Conservation (phyloP, 1,284 basidiomycete genomes). For the Marasmius tenuissimus region DNA sequence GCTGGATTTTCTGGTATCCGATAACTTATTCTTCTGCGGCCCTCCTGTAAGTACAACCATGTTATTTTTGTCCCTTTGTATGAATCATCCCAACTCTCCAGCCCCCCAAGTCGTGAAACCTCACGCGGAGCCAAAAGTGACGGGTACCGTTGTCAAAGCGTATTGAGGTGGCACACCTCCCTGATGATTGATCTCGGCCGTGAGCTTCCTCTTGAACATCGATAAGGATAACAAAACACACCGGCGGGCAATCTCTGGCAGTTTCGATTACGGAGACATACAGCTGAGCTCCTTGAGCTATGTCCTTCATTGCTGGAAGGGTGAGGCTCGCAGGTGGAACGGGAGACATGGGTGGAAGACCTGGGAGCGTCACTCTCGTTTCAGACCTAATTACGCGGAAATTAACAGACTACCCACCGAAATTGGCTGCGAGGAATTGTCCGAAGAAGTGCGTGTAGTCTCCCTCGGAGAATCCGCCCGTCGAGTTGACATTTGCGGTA, state of each 20-base stretch:
- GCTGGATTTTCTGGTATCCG: too few species aligned
- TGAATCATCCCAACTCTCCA: too few species aligned
- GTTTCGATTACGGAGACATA: conserved; percentile 22
- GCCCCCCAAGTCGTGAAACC: too few species aligned
- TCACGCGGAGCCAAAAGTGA: not conserved
- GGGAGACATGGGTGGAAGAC: conserved; percentile 4
- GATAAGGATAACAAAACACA: conserved; percentile 2
- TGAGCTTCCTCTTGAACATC: not conserved
- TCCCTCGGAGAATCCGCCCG: conserved; percentile 15
- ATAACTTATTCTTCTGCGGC: too few species aligned
- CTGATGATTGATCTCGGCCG: not conserved
- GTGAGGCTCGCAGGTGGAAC: conserved; percentile 17
- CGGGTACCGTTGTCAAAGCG: not conserved
- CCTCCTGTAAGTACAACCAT: too few species aligned
- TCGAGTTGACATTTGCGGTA: conserved; percentile 15
- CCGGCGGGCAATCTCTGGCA: conserved; percentile 20
- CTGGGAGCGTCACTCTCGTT: not conserved
- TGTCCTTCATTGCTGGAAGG: conserved; percentile 9
- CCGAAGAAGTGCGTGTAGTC: conserved; percentile 16
- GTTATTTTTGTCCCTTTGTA: too few species aligned
- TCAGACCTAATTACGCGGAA: not conserved
- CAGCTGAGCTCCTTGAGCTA: conserved; percentile 7
- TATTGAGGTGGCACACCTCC: not conserved
- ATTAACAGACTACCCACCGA: conserved; percentile 11
- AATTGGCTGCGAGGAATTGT: conserved; percentile 16